Evolutionary conservation across 2,329 filamentous ascomycete species (phyloP).

Genomic region (Colletotrichum sp.): DNA sequence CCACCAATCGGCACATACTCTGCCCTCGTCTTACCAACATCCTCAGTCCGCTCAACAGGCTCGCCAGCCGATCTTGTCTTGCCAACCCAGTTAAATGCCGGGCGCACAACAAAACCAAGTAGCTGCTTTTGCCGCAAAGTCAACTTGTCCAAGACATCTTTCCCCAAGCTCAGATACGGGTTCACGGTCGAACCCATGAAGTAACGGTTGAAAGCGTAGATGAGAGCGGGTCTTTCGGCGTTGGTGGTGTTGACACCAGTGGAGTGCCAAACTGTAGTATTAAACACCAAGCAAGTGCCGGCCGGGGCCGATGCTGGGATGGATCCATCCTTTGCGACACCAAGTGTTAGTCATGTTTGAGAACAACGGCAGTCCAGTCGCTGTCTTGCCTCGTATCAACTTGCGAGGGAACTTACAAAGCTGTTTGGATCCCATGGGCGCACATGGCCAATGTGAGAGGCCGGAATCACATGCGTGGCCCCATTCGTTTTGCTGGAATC

Average conservation of each 20-base stretch:
- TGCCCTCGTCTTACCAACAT: background rate
- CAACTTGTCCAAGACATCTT: background rate
- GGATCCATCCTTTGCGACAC: background rate
- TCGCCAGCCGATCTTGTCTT: background rate
- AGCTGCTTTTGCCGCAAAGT: background rate
- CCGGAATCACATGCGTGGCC: background rate
- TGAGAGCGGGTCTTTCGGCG: background rate
- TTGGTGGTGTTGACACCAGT: background rate
- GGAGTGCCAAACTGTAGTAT: background rate
- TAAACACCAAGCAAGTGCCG: background rate
- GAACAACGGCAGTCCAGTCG: background rate
- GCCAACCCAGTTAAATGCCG: background rate
- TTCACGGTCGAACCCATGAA: background rate
- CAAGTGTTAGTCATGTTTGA: background rate
- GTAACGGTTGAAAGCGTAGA: background rate
- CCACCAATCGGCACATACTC: background rate
- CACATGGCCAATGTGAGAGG: background rate
- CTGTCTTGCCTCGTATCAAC: background rate
- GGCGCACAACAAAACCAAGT: background rate
- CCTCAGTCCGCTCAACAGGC: background rate
- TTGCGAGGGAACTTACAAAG: background rate
- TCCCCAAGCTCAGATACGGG: background rate
- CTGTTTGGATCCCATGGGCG: background rate
- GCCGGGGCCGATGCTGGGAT: background rate
- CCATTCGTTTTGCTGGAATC: background rate